Conservation (phyloP, 495 filamentous ascomycete species). For the Penicillium cinerascens region DNA sequence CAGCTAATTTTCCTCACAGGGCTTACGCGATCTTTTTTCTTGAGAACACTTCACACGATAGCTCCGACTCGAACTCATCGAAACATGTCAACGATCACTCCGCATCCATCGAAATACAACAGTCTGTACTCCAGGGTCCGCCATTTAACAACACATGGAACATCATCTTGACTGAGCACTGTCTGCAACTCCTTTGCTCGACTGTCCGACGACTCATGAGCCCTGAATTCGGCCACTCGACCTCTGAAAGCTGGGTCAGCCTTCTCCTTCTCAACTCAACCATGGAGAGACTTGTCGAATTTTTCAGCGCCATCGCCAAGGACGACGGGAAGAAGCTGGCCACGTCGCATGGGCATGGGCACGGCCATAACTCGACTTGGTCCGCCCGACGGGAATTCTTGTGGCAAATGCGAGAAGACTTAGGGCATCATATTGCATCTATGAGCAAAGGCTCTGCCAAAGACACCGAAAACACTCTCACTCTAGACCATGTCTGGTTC, state of each 20-base stretch:
- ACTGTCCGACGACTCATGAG: conserved; percentile 28
- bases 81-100: background rate
- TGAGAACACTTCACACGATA: conserved; percentile 18
- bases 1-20: conserved; percentile 2
- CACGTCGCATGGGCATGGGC: background rate
- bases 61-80: background rate
- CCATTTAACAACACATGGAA: conserved; percentile 26
- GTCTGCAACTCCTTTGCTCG: conserved; percentile 26
- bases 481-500: conserved; percentile 28
- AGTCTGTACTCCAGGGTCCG: conserved; percentile 23
- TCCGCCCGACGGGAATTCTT: conserved; percentile 27
- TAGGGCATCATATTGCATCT: conserved; percentile 19
- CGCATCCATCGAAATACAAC: conserved; percentile 12
- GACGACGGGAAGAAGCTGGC: conserved; percentile 13
- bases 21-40: conserved; percentile 31
- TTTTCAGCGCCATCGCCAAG: conserved; percentile 22
- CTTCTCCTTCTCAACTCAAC: conserved; percentile 30
- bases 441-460: background rate
- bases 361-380: conserved; percentile 11
- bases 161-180: conserved; percentile 28
- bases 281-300: conserved; percentile 22
- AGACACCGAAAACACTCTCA: background rate
- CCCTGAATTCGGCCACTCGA: conserved; percentile 23
- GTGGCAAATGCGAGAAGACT: conserved; percentile 25
- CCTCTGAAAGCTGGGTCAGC: conserved; percentile 26